phyloP scores from a whole-genome alignment of 352 stramenopile genomes.

The Phytophthora parvispora region DNA sequence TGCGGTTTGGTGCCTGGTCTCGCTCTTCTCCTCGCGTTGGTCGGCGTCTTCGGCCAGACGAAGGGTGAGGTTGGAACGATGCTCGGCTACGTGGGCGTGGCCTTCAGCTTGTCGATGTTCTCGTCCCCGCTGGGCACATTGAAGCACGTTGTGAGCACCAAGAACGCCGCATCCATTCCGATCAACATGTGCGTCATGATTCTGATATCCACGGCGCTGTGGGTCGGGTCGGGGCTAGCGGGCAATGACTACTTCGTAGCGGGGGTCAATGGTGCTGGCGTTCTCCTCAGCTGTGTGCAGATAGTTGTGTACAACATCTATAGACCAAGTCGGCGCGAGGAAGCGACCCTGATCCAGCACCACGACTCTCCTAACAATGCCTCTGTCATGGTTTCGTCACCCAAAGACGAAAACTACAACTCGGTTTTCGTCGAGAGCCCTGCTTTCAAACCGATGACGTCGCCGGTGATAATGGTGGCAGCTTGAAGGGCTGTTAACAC shows the following conservation, averaged over 20 bases:
- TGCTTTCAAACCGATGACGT: slow-evolving; percentile 2
- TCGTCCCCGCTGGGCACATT: slow-evolving; percentile 34
- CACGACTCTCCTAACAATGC: background rate
- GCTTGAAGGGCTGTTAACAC: background rate
- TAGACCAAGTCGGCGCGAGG: slow-evolving; percentile 3
- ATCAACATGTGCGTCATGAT: slow-evolving; percentile 37
- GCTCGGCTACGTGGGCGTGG: slow-evolving; percentile 32
- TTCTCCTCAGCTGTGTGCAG: slow-evolving; percentile 50
- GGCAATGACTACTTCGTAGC: slow-evolving; percentile 32
- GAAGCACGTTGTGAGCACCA: slow-evolving; percentile 25
- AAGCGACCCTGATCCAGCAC: background rate
- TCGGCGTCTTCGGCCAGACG: slow-evolving; percentile 40
- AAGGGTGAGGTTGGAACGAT: slow-evolving; percentile 25
- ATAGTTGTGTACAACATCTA: slow-evolving; percentile 63
- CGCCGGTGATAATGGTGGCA: background rate
- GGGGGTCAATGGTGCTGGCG: slow-evolving; percentile 37
- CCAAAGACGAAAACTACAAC: background rate
- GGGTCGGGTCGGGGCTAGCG: slow-evolving; percentile 19
- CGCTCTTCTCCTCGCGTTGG: slow-evolving; percentile 47
- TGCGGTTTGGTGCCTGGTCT: slow-evolving; percentile 21
- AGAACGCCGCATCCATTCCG: slow-evolving; percentile 38
- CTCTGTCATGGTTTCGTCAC: background rate
- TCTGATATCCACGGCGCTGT: slow-evolving; percentile 27
- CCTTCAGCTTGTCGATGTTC: slow-evolving; percentile 33
- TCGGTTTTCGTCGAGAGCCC: background rate